Base-by-base conservation (phyloP, 345 rosid species). In the Dimocarpus longan region DNA sequence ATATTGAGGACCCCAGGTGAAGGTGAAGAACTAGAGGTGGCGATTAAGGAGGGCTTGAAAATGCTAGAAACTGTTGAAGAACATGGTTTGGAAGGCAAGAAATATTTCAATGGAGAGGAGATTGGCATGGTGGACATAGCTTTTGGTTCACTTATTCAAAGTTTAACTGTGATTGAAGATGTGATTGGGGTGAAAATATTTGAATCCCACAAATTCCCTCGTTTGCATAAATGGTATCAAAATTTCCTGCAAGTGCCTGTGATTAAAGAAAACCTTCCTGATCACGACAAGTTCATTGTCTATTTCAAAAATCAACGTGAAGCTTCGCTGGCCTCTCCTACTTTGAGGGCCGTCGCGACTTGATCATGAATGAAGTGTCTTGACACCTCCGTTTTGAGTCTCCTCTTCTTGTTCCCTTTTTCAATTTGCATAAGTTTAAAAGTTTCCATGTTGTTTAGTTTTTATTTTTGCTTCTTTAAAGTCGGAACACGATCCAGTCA, bases 191-290 rank as follows among this genome's bases (percentile, higher is more conserved):
- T 76, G 1, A 76, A 63, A 28, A 6, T 73, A 8, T 10, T 73
- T 37, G 79, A 77, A 16, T 12, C 77, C 4, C 11, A 77, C n/a
- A 77, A 66, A 64, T 73, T 83, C 40, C 81, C 83, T 50, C 68
- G 72, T 22, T 43, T 73, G 69, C 13, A 59, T 16, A 44, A 22
- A 1, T 83, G 83, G 86, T 21, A 68, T 6, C 8, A 68, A 12
- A 21, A 69, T 68, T 77, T 77, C 73, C 73, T 52, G 13, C n/a
- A 79, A 71, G 13, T 26, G 0, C 73, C 77, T 18, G 43, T 56
- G 1, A 78, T 82, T 60, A 46, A 79, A 59, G 50, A 82, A n/a
- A 82, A 82, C 39, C 39, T 79, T 26, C 75, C 75, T 10, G 70
- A 82, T 52, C 22, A 0, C 0, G 42, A 22, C 40, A 12, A 32